These are phyloP conservation scores for Podila epigama DNA, from an alignment of 192 early-diverging fungal genomes.

Conservation along the genomic window DNA sequence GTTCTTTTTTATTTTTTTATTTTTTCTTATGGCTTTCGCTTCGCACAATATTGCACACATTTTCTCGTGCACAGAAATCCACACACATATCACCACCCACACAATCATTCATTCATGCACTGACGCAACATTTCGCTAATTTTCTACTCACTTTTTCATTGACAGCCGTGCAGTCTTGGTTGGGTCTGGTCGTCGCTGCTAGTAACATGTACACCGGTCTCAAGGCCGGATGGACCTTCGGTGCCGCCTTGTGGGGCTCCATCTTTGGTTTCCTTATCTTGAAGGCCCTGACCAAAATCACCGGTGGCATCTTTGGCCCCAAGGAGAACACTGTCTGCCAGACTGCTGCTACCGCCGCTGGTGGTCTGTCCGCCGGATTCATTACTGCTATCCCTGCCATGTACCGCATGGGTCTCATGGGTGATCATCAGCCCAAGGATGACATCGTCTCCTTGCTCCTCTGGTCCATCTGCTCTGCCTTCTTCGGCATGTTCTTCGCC, in stretches of 20 bases:
- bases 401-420: slow-evolving; percentile 69
- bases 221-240: slow-evolving; percentile 67
- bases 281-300: slow-evolving; percentile 58
- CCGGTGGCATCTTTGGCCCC: slow-evolving; percentile 69
- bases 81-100: not conserved
- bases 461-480: slow-evolving; percentile 65
- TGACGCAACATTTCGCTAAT: not conserved
- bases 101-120: not conserved
- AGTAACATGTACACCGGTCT: slow-evolving; percentile 77
- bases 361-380: slow-evolving; percentile 67
- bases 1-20: not conserved
- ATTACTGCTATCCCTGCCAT: slow-evolving; percentile 75
- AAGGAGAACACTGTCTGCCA: slow-evolving; percentile 75
- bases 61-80: not conserved
- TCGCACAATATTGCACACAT: too few relatives aligned
- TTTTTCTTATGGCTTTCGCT: not conserved
- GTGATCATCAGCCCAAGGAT: slow-evolving; percentile 41
- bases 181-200: slow-evolving; percentile 71
- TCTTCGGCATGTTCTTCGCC: slow-evolving; percentile 79
- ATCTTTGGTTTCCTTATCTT: slow-evolving; percentile 69
- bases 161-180: slow-evolving; percentile 27
- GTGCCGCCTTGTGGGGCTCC: slow-evolving; percentile 61
- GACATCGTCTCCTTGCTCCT: slow-evolving; percentile 60
- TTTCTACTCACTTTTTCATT: not conserved
- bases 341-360: slow-evolving; percentile 73